Evolutionary conservation across 2,329 filamentous ascomycete species (phyloP), one percentile per base, ranked within the genome.

Genomic region (Torrubiellomyces zombiae): DNA sequence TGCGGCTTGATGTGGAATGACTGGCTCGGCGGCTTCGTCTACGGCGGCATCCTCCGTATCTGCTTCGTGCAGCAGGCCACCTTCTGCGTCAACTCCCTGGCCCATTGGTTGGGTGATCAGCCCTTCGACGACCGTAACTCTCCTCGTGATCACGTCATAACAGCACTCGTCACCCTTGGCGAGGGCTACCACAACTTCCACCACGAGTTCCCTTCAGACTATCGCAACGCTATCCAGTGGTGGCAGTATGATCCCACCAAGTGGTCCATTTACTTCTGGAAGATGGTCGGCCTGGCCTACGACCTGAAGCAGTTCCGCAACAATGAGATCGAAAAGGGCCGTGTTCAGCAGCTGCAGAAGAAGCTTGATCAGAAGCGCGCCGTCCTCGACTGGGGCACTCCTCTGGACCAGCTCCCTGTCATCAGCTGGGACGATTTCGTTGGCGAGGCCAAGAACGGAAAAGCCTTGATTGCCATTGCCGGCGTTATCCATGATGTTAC

Each of bases 151-250:
- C 80, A 91, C 54, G 67, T 86, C 46, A 70, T 91, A 53, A 91
- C 81, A 20, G 81, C 81, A 21, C 57, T 91, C 11, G 74, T 82
- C 39, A 91, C 81, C 21, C 74, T 91, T 13, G 81, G 81, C 24
- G 81, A 85, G 56, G 81, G 81, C 16, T 91, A 91, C 60, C 81
- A 91, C 67, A 91, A 91, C 66, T 91, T 91, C 67, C 81, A 91
- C 58, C 81, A 91, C 64, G 81, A 91, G 53, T 91, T 91, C 57
- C 82, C 82, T 27, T 86, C 79, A 8, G 81, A 91, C 53, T 91
- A 89, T 69, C 79, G 81, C 48, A 91, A 91, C 49, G 81, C 80
- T 33, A 86, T 89, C 39, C 64, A 82, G 54, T 91, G 81, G 80
- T 76, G 73, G 58, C 81, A 91, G 48, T 91, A 91, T 45, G 81